Evolutionary conservation across 192 early-diverging fungal species (phyloP), one percentile per base, ranked within the genome.

Genomic region (Entrophospora sp.): DNA sequence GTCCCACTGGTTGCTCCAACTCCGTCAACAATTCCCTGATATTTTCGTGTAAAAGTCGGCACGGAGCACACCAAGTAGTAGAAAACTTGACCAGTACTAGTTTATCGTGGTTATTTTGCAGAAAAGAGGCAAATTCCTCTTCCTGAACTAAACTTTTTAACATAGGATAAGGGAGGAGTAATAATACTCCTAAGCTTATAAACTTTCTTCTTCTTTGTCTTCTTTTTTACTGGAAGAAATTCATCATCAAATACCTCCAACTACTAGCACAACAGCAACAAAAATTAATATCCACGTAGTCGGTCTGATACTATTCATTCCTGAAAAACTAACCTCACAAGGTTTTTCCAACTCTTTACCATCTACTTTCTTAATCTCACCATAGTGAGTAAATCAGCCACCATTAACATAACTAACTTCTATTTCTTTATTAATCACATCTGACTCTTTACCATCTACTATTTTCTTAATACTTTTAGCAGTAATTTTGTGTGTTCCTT

Each of bases 241-340:
- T 52, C 49, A 52, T 52, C 49, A 52, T 52, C 49, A 52, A 27
- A n/a, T n/a, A n/a, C n/a, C n/a, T n/a, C n/a, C n/a, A n/a, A n/a
- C n/a, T n/a, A n/a, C n/a, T n/a, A n/a, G n/a, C n/a, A n/a, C n/a
- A n/a, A n/a, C n/a, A n/a, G n/a, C n/a, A n/a, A n/a, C n/a, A n/a
- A n/a, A n/a, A n/a, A n/a, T n/a, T n/a, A n/a, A n/a, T n/a, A n/a
- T n/a, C n/a, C n/a, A n/a, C n/a, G n/a, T n/a, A n/a, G n/a, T n/a
- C n/a, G n/a, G n/a, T n/a, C n/a, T n/a, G n/a, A n/a, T n/a, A n/a
- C n/a, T n/a, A n/a, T n/a, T n/a, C n/a, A n/a, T n/a, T n/a, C n/a
- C n/a, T n/a, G n/a, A n/a, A n/a, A n/a, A n/a, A n/a, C n/a, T n/a
- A n/a, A n/a, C n/a, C n/a, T n/a, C n/a, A n/a, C n/a, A n/a, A n/a